Base-by-base conservation (phyloP, 164 flowering plant genomes). In the Macadamia tetraphylla region DNA sequence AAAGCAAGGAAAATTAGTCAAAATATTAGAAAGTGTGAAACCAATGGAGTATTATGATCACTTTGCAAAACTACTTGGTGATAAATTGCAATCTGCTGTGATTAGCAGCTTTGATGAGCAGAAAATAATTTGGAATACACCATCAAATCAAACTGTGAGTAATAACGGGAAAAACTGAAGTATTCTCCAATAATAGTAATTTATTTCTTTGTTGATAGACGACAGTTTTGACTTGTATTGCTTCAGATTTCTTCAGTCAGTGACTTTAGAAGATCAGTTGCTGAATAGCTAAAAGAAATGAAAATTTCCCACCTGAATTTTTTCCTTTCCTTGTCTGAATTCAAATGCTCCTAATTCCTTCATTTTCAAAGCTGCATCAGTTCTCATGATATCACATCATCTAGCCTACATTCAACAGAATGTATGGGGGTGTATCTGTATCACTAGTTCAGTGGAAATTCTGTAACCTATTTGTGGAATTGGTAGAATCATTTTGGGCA, bases 31-130 rank as follows among this genome's bases (percentile, higher is more conserved):
- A 66, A 74, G 70, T 62, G 65, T 94, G 43, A 72, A 87, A 64
- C 44, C 75, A 15, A 12, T 5, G 40, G 86, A 84, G 8, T 90
- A 80, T 75, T 87, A 90, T 68, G 66, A 83, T 55, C 66, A 77
- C 35, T 76, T 86, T 53, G 83, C 84, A 32, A 66, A 74, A 56
- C 76, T 67, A 48, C 78, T 94, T 1, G 78, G 88, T 60, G 77
- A 70, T 58, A 66, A 74, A 68, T 74, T 77, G n/a, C 97, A 91
- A 72, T 83, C 95, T 59, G 94, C 97, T 66, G 79, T 86, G 9
- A 40, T 88, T 63, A 84, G 86, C 75, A 91, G 93, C 81, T 91
- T 85, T 64, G 67, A 78, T n/a, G 88, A 87, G 60, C 96, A 94
- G 81, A 85, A 62, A 78, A 83, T 78, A 77, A 73, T 67, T 13